Evolutionary conservation across 2,329 filamentous ascomycete species (phyloP), one percentile per base, ranked within the genome.

Genomic region (Aspergillus piperis): DNA sequence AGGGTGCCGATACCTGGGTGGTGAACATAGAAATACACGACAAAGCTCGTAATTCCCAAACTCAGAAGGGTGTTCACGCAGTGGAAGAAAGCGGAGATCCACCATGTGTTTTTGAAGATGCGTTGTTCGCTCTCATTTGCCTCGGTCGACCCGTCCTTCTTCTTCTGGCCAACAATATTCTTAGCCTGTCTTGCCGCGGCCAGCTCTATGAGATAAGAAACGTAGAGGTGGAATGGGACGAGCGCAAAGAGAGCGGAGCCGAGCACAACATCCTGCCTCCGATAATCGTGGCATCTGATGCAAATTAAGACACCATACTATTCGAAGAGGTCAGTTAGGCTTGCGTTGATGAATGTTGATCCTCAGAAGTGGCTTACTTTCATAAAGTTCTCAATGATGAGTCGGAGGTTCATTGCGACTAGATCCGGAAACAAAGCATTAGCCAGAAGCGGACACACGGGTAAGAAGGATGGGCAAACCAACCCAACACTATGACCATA

Each of bases 331-430:
- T 65, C 48, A 60, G 60, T n/a, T 41, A 21, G 21, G 42, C 25
- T 58, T 17, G 38, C 30, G 21, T 13, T 15, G 25, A 42, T 44
- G 19, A 10, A 44, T 30, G 38, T 15, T 17, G 15, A 17, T 44
- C 32, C 48, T 1, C 38, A 32, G 25, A 17, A n/a, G 17, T 23
- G 10, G 56, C 69, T 62, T 73, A 91, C 91, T 84, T 97, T 97
- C 81, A 94, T 91, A 68, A 94, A 91, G 73, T 99, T 99, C 78
- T 98, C 95, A 72, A 99, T 92, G 80, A 98, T 91, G 70, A 99
- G 83, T 65, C 95, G 88, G 54, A 99, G 78, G 74, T 99, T 99
- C 70, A 93, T 95, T 53, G 94, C 92, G 71, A 98, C 91, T 92
- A 68, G 30, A 62, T 47, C 54, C 17, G 39, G n/a, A 7, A 51